Percentiles rank a stretch among this genome's conserved stretches.
Conservation (phyloP, 2,329 filamentous ascomycete genomes). For the Botrytis cinerea region DNA sequence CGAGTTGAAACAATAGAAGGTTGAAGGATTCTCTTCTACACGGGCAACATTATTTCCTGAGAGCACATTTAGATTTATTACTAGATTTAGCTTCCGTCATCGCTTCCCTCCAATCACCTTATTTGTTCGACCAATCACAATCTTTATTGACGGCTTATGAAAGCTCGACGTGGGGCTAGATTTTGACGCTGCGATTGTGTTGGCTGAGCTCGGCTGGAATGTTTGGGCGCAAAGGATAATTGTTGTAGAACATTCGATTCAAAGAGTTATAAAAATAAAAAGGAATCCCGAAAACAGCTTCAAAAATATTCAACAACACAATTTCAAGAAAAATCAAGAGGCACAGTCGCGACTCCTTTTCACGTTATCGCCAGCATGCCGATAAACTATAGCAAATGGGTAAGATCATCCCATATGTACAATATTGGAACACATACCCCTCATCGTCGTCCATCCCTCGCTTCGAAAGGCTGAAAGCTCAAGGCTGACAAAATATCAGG, state of each 20-base stretch:
- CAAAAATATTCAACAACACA: too few relatives aligned
- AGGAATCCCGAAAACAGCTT: conserved; percentile 1
- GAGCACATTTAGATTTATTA: conserved; percentile 1
- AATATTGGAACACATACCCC: not conserved
- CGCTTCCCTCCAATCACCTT: not conserved
- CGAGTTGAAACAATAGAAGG: not conserved
- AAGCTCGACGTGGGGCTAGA: conserved; percentile 15
- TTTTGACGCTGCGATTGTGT: not conserved
- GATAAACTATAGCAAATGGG: conserved; percentile 66
- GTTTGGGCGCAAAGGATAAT: conserved; percentile 7
- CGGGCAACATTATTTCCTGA: not conserved
- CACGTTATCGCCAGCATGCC: conserved; percentile 46
- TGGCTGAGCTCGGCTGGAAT: conserved; percentile 8
- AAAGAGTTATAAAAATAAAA: conserved; percentile 4
- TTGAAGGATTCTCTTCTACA: not conserved
- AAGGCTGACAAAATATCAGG: conserved; percentile 51
- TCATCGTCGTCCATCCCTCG: conserved; percentile 15
- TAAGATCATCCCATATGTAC: conserved; percentile 29
- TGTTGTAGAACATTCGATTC: conserved; percentile 37
- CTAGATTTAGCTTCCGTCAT: conserved; percentile 25
- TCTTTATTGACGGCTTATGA: not conserved
- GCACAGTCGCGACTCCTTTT: not conserved
- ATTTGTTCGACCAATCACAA: not conserved
- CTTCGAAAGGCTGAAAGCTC: conserved; percentile 38
- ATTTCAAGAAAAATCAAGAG: too few relatives aligned